Base-by-base conservation (phyloP, 1,139 yeast genomes). In the Kodamaea sp. region DNA sequence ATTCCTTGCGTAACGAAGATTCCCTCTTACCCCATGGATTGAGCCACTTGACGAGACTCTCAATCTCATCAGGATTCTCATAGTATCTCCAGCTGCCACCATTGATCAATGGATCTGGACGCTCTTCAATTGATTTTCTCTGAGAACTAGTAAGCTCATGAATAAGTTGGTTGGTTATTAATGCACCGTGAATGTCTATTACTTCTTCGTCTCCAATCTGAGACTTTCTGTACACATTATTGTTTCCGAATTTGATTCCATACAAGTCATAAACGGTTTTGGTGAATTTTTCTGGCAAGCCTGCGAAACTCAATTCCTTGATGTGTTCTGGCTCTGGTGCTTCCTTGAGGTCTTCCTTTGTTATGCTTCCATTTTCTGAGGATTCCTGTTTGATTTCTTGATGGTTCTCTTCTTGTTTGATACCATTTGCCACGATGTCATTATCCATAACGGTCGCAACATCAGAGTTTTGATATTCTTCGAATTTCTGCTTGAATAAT, bases 1-100 rank as follows among this genome's bases (percentile, higher is more conserved):
- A 59, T 50, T 87, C 96, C 43, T 82, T 82, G 24, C 76, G 62
- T 29, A 92, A 68, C 25, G 65, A 70, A 7, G 80, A 70, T 53
- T 92, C 98, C 29, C 96, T 69, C 34, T 65, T 66, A 3, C 97
- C 97, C 72, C 81, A 76, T 6, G 78, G 81, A 49, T 83, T 80
- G 35, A 90, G 67, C 88, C 95, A 85, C 9, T 61, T 53, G 6
- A 82, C 44, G 20, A 92, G 57, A n/a, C 54, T 55, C 2, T 73
- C 75, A 22, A 90, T 58, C 35, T 85, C 83, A 8, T 73, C 76
- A 1, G 76, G 71, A 1, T 59, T 63, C 41, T 89, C 96, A 48
- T 74, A 86, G 50, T 58, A 82, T 47, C 88, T 78, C 92, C 96
- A 88, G 28, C 74, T 72, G 7, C 61, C 48, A 5, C 79, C 73